Base-by-base conservation (phyloP, 2,329 filamentous ascomycete species). In the Ophiostoma quercus region DNA sequence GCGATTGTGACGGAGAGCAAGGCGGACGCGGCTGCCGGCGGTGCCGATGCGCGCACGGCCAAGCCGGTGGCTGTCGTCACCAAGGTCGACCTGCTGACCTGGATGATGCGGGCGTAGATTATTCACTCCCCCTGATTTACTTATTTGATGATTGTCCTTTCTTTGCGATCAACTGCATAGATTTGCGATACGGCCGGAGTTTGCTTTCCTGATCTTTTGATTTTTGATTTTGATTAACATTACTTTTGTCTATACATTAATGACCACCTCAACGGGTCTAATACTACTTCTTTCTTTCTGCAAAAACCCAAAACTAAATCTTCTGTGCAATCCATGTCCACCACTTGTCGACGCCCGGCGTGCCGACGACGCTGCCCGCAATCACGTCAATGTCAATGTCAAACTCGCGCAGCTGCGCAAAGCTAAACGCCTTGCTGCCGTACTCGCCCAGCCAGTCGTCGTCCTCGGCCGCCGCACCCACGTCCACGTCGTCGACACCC, bases 21-120 rank as follows among this genome's bases (percentile, higher is more conserved):
- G 37, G 39, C 65, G 2, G 19, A 12, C 16, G n/a, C 32, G 0
- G 34, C 16, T 1, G 34, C 16, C 12, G 43, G 29, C 29, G 47
- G 82, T 67, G 81, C 80, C 51, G 84, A 87, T 74, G 82, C 82
- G 14, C 81, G 81, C 57, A 79, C 87, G 69, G 85, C 85, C 65
- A 96, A 92, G 83, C 93, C 96, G 1, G 84, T 95, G 67, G 95
- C 92, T 8, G 88, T 99, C 9, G 94, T 96, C 8, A 98, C 95
- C 41, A 99, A 99, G 85, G 95, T 99, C 5, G 95, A 99, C 80
- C 80, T 99, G 75, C 80, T 99, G 76, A 93, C 90, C 60, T 99
- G 92, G 90, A 88, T 99, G 86, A 88, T 98, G 51, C 92, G 89
- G 80, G 84, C 39, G 12, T 66, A 66, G 25, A 1, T 29, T 29